Conservation (phyloP, 306 rosid genomes). For the Cercis canadensis region DNA sequence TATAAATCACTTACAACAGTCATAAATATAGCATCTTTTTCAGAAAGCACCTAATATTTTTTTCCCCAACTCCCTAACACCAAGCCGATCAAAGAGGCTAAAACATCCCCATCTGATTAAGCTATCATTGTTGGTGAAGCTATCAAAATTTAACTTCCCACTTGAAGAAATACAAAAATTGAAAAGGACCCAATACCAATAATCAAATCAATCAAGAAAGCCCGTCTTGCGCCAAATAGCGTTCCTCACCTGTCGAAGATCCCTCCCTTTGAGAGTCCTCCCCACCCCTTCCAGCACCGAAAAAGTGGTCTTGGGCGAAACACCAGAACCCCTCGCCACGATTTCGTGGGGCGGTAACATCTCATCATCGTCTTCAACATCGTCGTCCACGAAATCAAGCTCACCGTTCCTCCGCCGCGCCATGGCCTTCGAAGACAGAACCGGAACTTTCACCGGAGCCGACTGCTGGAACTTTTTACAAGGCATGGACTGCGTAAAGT, state of each 20-base stretch:
- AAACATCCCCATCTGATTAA: neutral
- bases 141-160: conserved; percentile 40
- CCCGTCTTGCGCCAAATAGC: conserved; percentile 88
- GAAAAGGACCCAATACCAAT: neutral
- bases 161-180: neutral
- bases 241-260: conserved; percentile 86
- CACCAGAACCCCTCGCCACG: conserved; percentile 68
- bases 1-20: conserved; percentile 14
- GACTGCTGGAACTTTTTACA: conserved; percentile 66
- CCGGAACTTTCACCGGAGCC: conserved; percentile 78
- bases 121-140: conserved; percentile 8
- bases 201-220: conserved; percentile 64
- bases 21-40: neutral
- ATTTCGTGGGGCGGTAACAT: conserved; percentile 86
- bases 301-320: conserved; percentile 72
- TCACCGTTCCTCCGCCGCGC: conserved; percentile 39
- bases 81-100: conserved; percentile 21
- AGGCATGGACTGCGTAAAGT: conserved; percentile 53
- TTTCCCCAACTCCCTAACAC: neutral
- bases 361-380: conserved; percentile 53
- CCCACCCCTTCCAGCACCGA: conserved; percentile 91
- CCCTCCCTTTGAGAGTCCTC: conserved; percentile 90
- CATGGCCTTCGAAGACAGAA: conserved; percentile 45
- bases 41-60: too few relatives aligned
- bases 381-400: conserved; percentile 40